phyloP scores from a whole-genome alignment of 306 rosid genomes.

The Rosa lucieae region DNA sequence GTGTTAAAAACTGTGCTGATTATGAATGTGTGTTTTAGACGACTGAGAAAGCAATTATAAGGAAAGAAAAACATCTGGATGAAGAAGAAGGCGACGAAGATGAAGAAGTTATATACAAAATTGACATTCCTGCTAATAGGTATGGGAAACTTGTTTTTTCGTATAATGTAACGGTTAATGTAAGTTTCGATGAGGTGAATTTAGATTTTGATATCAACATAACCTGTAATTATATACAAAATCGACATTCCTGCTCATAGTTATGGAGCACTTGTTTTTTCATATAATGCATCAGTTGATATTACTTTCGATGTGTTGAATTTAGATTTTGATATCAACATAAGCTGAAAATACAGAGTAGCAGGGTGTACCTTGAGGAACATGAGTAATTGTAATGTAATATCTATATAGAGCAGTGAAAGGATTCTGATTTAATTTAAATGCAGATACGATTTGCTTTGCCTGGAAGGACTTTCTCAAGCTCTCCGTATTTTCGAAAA shows the following conservation, averaged over 20 bases:
- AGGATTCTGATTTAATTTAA: background rate
- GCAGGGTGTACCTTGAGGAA: no score
- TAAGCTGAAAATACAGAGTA: background rate
- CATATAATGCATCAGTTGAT: background rate
- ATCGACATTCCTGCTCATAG: background rate
- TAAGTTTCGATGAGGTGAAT: background rate
- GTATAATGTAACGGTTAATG: background rate
- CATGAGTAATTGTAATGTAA: background rate
- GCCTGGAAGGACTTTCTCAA: constrained; percentile 92
- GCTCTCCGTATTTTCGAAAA: constrained; percentile 66
- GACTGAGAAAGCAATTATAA: constrained; percentile 79
- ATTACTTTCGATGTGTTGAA: background rate
- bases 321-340: background rate
- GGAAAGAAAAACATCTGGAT: constrained; percentile 82
- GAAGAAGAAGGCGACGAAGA: constrained; percentile 52
- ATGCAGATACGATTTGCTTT: constrained; percentile 83
- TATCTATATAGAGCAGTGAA: background rate
- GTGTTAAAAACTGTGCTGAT: background rate
- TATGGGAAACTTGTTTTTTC: constrained; percentile 1
- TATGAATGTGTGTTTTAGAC: constrained; percentile 41
- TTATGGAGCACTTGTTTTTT: background rate
- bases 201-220: background rate
- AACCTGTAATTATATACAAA: background rate
- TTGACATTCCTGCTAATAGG: constrained; percentile 93
- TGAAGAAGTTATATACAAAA: constrained; percentile 65